Conservation (phyloP, 2,329 filamentous ascomycete species). For the Neofusicoccum cordaticola region DNA sequence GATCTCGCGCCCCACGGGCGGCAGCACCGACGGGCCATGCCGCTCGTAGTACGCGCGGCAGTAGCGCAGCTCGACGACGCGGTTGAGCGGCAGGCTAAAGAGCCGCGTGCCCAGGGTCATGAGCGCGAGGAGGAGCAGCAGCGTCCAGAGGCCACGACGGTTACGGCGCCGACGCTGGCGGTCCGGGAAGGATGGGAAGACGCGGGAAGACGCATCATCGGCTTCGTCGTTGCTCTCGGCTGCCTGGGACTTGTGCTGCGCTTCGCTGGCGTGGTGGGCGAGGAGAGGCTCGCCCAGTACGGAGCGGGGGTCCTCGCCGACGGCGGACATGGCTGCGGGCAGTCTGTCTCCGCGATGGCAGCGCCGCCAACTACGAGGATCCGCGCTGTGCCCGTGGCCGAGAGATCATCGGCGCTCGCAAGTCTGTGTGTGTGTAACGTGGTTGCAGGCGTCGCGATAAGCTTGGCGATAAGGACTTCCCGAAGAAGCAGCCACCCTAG, state of each 20-base stretch:
- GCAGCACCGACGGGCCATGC: slow-evolving; percentile 39
- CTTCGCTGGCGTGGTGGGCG: background rate
- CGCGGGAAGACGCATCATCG: background rate
- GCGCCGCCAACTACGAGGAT: background rate
- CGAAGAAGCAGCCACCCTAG: background rate
- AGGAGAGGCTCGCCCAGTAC: background rate
- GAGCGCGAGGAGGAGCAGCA: slow-evolving; percentile 32
- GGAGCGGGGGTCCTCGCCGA: background rate
- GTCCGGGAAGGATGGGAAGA: background rate
- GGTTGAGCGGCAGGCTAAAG: slow-evolving; percentile 37
- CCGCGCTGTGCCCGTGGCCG: background rate
- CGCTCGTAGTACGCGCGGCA: slow-evolving; percentile 51
- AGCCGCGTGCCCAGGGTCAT: slow-evolving; percentile 32
- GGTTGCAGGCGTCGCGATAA: background rate
- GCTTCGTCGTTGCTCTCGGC: background rate
- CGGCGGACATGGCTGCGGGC: background rate
- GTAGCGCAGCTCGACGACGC: slow-evolving; percentile 34
- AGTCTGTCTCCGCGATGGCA: background rate
- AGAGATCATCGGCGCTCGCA: too few relatives aligned
- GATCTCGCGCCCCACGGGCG: slow-evolving; percentile 34
- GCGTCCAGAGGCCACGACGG: background rate
- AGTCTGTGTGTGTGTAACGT: too few relatives aligned
- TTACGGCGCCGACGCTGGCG: background rate
- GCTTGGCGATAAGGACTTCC: background rate
- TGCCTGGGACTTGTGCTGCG: background rate